Evolutionary conservation across 805 yeast species (phyloP).

Genomic region (Jamesozyma piceae): DNA sequence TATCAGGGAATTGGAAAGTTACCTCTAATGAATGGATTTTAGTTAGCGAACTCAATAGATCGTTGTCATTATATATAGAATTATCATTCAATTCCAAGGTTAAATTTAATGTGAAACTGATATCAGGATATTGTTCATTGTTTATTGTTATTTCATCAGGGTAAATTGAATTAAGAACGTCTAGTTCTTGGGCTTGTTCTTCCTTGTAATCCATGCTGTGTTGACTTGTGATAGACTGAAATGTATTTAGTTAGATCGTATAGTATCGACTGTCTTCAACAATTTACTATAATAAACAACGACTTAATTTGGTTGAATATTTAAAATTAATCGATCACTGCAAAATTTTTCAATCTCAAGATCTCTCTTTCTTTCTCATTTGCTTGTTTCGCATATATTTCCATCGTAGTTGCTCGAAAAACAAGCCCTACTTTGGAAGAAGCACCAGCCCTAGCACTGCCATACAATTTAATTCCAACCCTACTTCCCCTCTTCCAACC

Average conservation of each 20-base stretch:
- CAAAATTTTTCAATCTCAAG: not conserved
- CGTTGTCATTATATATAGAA: conserved; percentile 5
- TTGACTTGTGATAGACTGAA: not conserved
- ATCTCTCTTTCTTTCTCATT: too few species aligned
- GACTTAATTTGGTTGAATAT: too few species aligned
- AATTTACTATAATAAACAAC: too few species aligned
- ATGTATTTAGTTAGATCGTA: too few species aligned
- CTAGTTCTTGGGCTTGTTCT: conserved; percentile 85
- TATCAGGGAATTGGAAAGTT: conserved; percentile 61
- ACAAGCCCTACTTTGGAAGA: too few species aligned
- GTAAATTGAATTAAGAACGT: conserved; percentile 80
- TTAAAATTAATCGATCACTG: too few species aligned
- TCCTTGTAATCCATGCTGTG: conserved; percentile 59
- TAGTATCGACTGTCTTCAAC: too few species aligned
- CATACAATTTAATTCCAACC: not conserved
- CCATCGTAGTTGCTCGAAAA: too few species aligned
- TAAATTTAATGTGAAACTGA: conserved; percentile 36
- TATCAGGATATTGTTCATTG: conserved; percentile 40
- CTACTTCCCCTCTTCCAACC: too few species aligned
- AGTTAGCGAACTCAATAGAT: conserved; percentile 30
- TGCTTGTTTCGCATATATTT: too few species aligned
- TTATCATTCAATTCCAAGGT: conserved; percentile 46
- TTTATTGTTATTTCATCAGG: conserved; percentile 66
- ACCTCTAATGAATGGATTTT: conserved; percentile 48
- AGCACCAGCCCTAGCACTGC: not conserved